Conservation (phyloP, 2,329 filamentous ascomycete species). For the Xylariaceae sp. region DNA sequence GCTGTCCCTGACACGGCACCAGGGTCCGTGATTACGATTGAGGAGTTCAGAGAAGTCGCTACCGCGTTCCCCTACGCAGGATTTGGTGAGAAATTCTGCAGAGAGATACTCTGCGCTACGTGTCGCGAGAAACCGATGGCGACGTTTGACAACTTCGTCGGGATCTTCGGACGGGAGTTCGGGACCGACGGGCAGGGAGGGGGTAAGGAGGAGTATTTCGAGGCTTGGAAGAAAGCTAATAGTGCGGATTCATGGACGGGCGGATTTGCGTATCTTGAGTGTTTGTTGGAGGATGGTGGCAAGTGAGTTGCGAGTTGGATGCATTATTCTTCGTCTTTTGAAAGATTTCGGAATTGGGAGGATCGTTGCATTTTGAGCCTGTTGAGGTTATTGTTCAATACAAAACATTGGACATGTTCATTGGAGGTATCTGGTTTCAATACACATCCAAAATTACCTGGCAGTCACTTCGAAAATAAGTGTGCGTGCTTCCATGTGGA, state of each 20-base stretch:
- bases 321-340: too few relatives aligned
- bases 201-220: constrained; percentile 15
- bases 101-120: constrained; percentile 19
- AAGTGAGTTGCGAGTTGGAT: too few relatives aligned
- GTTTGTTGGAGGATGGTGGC: constrained; percentile 8
- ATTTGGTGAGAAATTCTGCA: constrained; percentile 4
- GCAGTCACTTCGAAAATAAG: too few relatives aligned
- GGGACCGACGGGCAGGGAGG: constrained; percentile 19
- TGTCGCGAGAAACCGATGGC: constrained; percentile 20
- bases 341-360: too few relatives aligned
- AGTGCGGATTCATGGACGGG: not conserved
- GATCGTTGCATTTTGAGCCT: too few relatives aligned
- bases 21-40: constrained; percentile 16
- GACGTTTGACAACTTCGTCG: constrained; percentile 22
- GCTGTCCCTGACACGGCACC: not conserved
- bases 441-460: too few relatives aligned
- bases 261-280: constrained; percentile 11
- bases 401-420: too few relatives aligned
- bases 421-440: too few relatives aligned
- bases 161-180: constrained; percentile 16
- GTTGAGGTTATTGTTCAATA: too few relatives aligned
- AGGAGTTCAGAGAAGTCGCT: constrained; percentile 20
- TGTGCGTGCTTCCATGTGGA: too few relatives aligned
- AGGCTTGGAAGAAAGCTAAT: not conserved
- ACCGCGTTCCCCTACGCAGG: constrained; percentile 18